A percentile compares a stretch with the other conserved stretches of the same genome.
These are phyloP conservation scores for Talaromyces trachyspermus DNA, from an alignment of 495 filamentous ascomycete genomes.

Conservation along the genomic window DNA sequence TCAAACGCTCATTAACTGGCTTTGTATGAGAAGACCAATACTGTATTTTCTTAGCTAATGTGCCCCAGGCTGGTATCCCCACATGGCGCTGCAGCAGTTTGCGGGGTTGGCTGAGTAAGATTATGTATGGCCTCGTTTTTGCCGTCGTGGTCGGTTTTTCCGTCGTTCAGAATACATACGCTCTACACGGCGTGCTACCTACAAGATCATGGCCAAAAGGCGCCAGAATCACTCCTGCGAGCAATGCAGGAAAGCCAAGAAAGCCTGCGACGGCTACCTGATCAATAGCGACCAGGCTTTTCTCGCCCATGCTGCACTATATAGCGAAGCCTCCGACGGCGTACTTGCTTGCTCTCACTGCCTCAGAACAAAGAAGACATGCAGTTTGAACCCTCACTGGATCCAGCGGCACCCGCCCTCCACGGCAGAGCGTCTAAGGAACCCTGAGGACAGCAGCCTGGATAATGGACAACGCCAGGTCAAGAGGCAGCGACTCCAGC, in stretches of 20 bases:
- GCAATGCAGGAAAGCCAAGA: conserved; percentile 11
- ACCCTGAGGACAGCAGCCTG: neutral
- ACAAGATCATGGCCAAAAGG: conserved; percentile 10
- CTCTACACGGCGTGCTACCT: neutral
- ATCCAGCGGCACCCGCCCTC: conserved; percentile 11
- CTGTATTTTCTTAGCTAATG: too few relatives aligned
- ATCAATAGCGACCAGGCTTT: neutral
- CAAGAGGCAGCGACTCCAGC: neutral
- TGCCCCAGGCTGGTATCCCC: neutral
- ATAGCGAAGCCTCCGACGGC: neutral
- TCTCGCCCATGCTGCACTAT: conserved; percentile 5
- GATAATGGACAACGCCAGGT: neutral
- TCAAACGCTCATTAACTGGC: too few relatives aligned
- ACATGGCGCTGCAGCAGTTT: neutral
- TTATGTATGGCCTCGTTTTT: neutral
- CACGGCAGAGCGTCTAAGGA: neutral
- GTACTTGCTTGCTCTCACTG: conserved; percentile 21
- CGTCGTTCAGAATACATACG: too few relatives aligned
- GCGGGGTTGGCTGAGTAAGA: neutral
- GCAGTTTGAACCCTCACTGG: conserved; percentile 21
- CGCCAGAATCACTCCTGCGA: conserved; percentile 11
- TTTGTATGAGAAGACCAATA: too few relatives aligned
- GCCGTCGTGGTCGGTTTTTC: neutral
- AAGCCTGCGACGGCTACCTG: conserved; percentile 7
- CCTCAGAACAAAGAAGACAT: conserved; percentile 22